phyloP scores from a whole-genome alignment of 768 basidiomycete species.

The Xerocomus potaroensis region DNA sequence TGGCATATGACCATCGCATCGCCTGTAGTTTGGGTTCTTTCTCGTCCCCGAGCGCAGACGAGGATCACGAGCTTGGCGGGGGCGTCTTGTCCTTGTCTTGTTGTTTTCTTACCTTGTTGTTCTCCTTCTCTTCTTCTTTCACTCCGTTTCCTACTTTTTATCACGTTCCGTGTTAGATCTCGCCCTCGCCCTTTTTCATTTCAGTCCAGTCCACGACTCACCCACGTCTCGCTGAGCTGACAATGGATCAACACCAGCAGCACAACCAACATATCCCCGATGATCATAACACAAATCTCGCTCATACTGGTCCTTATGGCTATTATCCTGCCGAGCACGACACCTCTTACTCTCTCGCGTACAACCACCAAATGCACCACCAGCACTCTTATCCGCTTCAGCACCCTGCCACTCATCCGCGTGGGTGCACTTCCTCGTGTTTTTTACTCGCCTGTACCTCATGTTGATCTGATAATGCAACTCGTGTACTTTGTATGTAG shows the following conservation, averaged over 20 bases:
- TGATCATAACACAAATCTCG: constrained; percentile 43
- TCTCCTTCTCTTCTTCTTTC: too few species aligned
- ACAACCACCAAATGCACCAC: constrained; percentile 44
- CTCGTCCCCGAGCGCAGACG: too few species aligned
- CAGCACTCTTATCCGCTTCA: constrained; percentile 52
- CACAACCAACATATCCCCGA: constrained; percentile 45
- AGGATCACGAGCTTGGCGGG: too few species aligned
- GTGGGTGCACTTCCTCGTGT: constrained; percentile 57
- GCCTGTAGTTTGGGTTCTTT: too few species aligned
- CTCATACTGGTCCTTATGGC: constrained; percentile 39
- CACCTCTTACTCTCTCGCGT: constrained; percentile 48
- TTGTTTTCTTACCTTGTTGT: too few species aligned
- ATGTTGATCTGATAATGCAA: constrained; percentile 63
- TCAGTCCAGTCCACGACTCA: constrained; percentile 29
- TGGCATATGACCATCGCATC: neutral
- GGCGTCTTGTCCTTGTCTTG: too few species aligned
- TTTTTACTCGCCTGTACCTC: constrained; percentile 42
- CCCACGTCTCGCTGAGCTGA: constrained; percentile 38
- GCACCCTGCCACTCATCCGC: constrained; percentile 59
- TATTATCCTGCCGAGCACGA: constrained; percentile 57
- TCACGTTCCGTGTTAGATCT: constrained; percentile 6
- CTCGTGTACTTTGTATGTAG: constrained; percentile 50
- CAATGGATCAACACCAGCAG: constrained; percentile 40
- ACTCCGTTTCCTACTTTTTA: too few species aligned
- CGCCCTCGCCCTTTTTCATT: too few species aligned